Conservation (phyloP, 176 grass and related monocot genomes). For the Hyparrhenia diplandra region DNA sequence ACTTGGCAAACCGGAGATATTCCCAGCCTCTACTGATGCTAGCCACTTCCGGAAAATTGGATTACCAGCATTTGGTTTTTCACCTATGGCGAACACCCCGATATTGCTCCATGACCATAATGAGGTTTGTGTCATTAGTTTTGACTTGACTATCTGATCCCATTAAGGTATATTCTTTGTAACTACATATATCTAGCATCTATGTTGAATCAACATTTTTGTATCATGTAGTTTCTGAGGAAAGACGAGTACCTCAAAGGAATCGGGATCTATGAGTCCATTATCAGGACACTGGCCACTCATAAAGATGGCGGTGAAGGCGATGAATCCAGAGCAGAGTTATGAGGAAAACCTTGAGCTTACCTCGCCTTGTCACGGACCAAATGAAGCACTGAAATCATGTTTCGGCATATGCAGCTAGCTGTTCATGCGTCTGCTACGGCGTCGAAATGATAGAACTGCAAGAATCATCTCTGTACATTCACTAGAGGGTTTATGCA, state of each 20-base stretch:
- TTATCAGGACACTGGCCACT: constrained; percentile 62
- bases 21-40: constrained; percentile 83
- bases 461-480: constrained; percentile 18
- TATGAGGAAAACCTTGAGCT: constrained; percentile 33
- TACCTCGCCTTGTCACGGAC: no score
- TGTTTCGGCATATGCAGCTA: background rate
- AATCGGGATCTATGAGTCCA: constrained; percentile 67
- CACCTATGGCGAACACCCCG: constrained; percentile 88
- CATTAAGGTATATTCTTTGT: no score
- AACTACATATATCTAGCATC: no score
- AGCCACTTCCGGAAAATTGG: constrained; percentile 70
- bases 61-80: constrained; percentile 89
- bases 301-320: constrained; percentile 21
- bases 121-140: constrained; percentile 48
- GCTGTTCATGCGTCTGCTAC: background rate
- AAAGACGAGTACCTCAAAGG: constrained; percentile 92
- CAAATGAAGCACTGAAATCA: no score
- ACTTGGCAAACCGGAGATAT: constrained; percentile 80
- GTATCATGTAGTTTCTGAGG: background rate
- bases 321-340: constrained; percentile 63
- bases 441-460: background rate
- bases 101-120: constrained; percentile 91
- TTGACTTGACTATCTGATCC: no score
- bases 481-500: background rate
- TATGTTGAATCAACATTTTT: no score